Evolutionary conservation across 2,329 filamentous ascomycete genomes (phyloP), one percentile per base, ranked within the genome.

Genomic region (Samsoniella hepiali): DNA sequence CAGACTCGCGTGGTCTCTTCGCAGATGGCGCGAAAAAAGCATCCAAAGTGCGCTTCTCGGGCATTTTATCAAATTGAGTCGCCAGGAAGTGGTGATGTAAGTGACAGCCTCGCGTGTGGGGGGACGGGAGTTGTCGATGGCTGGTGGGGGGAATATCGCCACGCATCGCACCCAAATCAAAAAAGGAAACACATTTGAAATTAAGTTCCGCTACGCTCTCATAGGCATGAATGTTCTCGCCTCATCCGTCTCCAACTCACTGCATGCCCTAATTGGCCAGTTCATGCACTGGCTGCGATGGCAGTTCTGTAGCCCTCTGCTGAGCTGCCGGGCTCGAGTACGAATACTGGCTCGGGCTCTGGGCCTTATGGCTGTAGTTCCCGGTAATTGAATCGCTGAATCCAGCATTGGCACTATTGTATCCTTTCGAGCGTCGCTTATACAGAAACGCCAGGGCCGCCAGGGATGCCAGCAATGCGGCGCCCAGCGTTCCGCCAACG

Each of bases 31-130:
- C 77, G 74, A 93, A 91, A 77, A 91, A 93, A 11, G 82, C 76
- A 65, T 91, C 88, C 1, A 93, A 78, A 0, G 88, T 90, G 63
- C 88, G 81, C 71, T 89, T 88, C 58, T 76, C 77, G 0, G 76
- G 72, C 75, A 76, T 72, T 31, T 47, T 57, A 15, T 40, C 4
- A 44, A 5, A n/a, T 44, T 13, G 11, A 15, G 31, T 22, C 17
- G 22, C 15, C 6, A 29, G 31, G 34, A 36, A 62, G 50, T 62
- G 50, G 59, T 55, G 59, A 62, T 62, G 49, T 62, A 62, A 62
- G 59, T 61, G 59, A 47, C 5, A 38, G 32, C 40, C 31, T 55
- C 38, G 32, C 50, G 9, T 38, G 42, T 55, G 42, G 50, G 57
- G 47, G 45, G 15, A 38, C 5, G 5, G 32, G 22, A 13, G 45